These are phyloP conservation scores for Powellomyces hirtus DNA, from an alignment of 192 early-diverging fungal species.

Conservation along the genomic window DNA sequence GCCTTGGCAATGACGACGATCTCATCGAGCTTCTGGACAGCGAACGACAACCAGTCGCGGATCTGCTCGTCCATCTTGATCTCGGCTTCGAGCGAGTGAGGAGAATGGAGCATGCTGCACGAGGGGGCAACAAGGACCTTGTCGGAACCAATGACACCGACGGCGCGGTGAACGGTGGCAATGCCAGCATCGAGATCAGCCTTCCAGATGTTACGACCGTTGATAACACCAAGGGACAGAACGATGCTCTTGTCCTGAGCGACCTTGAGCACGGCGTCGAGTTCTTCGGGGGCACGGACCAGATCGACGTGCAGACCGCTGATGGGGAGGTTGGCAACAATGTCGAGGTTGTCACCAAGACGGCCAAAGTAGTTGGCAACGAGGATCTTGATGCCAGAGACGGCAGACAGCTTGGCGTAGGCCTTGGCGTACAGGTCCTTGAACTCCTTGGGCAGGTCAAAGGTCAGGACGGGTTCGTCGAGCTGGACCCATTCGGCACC, in stretches of 20 bases:
- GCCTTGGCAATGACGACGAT: slow-evolving; percentile 67
- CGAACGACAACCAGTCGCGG: slow-evolving; percentile 89
- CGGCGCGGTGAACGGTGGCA: slow-evolving; percentile 61
- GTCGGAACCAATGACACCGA: slow-evolving; percentile 64
- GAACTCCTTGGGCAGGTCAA: slow-evolving; percentile 56
- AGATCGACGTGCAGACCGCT: slow-evolving; percentile 90
- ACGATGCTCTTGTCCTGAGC: slow-evolving; percentile 48
- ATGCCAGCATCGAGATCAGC: slow-evolving; percentile 77
- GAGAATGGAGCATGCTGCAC: slow-evolving; percentile 90
- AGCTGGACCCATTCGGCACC: slow-evolving; percentile 84
- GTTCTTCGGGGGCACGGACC: slow-evolving; percentile 76
- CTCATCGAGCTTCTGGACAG: slow-evolving; percentile 90
- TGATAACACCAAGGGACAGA: slow-evolving; percentile 92
- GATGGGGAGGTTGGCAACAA: slow-evolving; percentile 69
- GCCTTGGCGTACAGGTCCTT: slow-evolving; percentile 57
- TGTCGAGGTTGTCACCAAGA: slow-evolving; percentile 69
- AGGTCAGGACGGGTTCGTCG: slow-evolving; percentile 77
- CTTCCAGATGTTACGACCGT: slow-evolving; percentile 99
- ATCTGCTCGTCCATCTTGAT: slow-evolving; percentile 71
- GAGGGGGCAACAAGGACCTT: slow-evolving; percentile 84
- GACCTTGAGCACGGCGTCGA: slow-evolving; percentile 68
- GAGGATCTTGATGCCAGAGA: slow-evolving; percentile 63
- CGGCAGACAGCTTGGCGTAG: slow-evolving; percentile 60
- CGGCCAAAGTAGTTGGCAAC: slow-evolving; percentile 95
- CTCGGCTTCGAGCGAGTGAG: slow-evolving; percentile 81